Conservation (phyloP, 2,329 filamentous ascomycete genomes). For the Dactylellina sp. region DNA sequence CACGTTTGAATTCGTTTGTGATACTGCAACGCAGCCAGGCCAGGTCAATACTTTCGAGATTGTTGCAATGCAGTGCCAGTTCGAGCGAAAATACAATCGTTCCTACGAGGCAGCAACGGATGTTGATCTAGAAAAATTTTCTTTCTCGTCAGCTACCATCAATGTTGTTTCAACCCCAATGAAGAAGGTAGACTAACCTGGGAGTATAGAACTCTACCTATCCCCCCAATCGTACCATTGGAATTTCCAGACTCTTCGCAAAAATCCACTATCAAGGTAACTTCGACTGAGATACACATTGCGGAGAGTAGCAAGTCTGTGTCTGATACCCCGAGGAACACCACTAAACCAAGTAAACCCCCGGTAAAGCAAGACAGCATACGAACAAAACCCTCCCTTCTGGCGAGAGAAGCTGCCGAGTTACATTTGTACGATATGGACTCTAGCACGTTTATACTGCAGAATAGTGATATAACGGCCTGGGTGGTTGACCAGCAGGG, state of each 20-base stretch:
- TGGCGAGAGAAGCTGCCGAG: conserved; percentile 81
- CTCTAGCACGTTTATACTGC: conserved; percentile 83
- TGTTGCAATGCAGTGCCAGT: conserved; percentile 91
- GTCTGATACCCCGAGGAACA: no score
- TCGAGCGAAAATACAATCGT: conserved; percentile 92
- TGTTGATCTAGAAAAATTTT: conserved; percentile 82
- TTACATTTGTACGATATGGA: conserved; percentile 94
- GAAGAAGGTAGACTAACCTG: neutral
- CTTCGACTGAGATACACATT: neutral
- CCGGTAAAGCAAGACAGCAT: conserved; percentile 63
- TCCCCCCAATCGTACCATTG: conserved; percentile 34
- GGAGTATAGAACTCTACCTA: conserved; percentile 1
- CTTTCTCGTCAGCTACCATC: conserved; percentile 69
- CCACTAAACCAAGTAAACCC: conserved; percentile 6
- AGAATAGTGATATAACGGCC: conserved; percentile 80
- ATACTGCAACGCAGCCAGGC: conserved; percentile 75
- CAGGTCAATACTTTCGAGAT: conserved; percentile 84
- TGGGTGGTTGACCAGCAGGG: conserved; percentile 86
- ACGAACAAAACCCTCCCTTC: conserved; percentile 77
- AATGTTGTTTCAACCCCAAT: neutral
- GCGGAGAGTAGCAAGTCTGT: no score
- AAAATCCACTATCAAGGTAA: neutral
- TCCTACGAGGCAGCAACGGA: conserved; percentile 83
- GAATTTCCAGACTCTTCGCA: neutral
- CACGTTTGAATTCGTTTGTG: conserved; percentile 98